Evolutionary conservation across 2,329 filamentous ascomycete species (phyloP).

Genomic region (Iodosphaeria phyllophila): DNA sequence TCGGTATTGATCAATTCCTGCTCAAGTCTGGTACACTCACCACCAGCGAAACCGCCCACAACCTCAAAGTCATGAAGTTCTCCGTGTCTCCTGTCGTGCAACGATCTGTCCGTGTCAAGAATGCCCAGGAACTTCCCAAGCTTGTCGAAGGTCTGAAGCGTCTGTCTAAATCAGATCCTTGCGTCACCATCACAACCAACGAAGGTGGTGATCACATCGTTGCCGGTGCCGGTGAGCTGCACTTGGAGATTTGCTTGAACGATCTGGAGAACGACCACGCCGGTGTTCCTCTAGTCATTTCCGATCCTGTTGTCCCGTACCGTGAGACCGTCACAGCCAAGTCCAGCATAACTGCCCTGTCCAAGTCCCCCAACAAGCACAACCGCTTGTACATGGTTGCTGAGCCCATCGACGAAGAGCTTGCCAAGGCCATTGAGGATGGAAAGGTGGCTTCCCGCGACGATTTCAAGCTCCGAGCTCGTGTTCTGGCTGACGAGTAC

Average conservation of each 20-base stretch:
- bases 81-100: constrained; percentile 97
- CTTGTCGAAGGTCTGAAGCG: constrained; percentile 99
- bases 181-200: constrained; percentile 76
- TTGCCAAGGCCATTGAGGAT: constrained; percentile 71
- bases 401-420: constrained; percentile 79
- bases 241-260: constrained; percentile 99
- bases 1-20: constrained; percentile 99
- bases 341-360: constrained; percentile 90
- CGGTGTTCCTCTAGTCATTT: constrained; percentile 92
- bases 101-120: constrained; percentile 99
- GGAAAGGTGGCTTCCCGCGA: constrained; percentile 92
- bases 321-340: constrained; percentile 78
- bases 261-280: constrained; percentile 99
- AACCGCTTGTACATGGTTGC: constrained; percentile 98
- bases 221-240: constrained; percentile 96
- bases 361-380: constrained; percentile 99
- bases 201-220: constrained; percentile 97
- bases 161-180: constrained; percentile 99
- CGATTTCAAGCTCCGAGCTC: constrained; percentile 97
- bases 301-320: constrained; percentile 96
- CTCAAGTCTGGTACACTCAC: constrained; percentile 99
- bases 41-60: constrained; percentile 94
- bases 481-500: constrained; percentile 87
- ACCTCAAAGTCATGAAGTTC: constrained; percentile 99
- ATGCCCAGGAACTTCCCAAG: constrained; percentile 98